A percentile compares a stretch with the other conserved stretches of the same genome.
Conservation (phyloP, 441 rosid genomes). For the Biscutella laevigata region DNA sequence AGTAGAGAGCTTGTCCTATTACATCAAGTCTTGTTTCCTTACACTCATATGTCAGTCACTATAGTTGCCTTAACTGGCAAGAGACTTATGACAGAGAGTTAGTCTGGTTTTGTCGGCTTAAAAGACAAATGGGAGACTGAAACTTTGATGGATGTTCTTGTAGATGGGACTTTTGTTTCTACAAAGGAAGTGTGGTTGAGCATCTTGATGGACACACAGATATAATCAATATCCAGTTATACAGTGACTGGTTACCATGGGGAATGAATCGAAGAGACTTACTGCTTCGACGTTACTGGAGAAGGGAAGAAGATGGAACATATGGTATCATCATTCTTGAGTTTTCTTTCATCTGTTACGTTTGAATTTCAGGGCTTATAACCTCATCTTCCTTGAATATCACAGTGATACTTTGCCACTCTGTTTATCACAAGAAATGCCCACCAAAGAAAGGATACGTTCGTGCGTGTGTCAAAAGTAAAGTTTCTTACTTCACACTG, state of each 20-base stretch:
- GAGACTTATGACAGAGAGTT: too few relatives aligned
- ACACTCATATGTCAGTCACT: background rate
- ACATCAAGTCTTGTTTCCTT: background rate
- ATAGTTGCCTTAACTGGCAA: background rate
- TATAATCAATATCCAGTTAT: constrained; percentile 55
- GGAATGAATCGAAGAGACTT: constrained; percentile 79
- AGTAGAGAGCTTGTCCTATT: background rate
- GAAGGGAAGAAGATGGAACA: constrained; percentile 95
- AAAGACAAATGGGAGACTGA: background rate
- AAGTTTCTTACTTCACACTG: constrained; percentile 30
- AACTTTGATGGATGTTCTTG: constrained; percentile 12
- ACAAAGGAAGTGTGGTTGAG: constrained; percentile 64
- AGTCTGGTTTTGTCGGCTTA: too few relatives aligned
- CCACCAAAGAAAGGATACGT: constrained; percentile 59
- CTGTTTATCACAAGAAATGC: constrained; percentile 75
- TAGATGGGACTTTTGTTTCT: constrained; percentile 92
- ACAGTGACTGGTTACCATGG: constrained; percentile 81
- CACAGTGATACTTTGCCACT: constrained; percentile 81
- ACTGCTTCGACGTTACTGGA: constrained; percentile 77
- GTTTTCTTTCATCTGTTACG: background rate
- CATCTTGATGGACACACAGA: constrained; percentile 91
- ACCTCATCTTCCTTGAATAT: constrained; percentile 7
- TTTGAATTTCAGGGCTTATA: background rate
- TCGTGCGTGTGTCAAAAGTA: constrained; percentile 91
- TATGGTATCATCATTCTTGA: constrained; percentile 43